A percentile compares a stretch with the other conserved stretches of the same genome.
phyloP scores from a whole-genome alignment of 306 rosid species.

The Prunus dulcis region DNA sequence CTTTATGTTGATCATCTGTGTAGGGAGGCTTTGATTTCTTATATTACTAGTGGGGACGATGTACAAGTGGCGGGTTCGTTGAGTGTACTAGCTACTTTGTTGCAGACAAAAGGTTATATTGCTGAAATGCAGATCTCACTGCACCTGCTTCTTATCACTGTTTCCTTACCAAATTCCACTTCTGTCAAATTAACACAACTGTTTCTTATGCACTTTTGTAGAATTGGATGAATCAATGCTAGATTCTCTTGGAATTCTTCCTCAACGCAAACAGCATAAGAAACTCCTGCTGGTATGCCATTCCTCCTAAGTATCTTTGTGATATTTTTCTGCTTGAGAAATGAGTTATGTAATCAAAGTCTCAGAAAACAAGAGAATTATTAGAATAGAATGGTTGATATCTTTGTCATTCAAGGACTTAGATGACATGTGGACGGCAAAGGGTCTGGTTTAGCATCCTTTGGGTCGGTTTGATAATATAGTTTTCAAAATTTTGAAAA shows the following conservation, averaged over 20 bases:
- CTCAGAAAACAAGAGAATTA: neutral
- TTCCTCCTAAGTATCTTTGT: conserved; percentile 2
- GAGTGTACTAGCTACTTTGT: conserved; percentile 65
- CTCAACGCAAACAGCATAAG: conserved; percentile 89
- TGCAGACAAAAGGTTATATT: conserved; percentile 87
- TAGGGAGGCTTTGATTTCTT: conserved; percentile 78
- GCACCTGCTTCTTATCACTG: conserved; percentile 14
- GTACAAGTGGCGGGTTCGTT: conserved; percentile 73
- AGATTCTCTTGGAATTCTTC: conserved; percentile 93
- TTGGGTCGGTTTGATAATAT: neutral
- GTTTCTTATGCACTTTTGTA: conserved; percentile 26
- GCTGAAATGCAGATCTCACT: conserved; percentile 21
- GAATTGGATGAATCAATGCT: conserved; percentile 91
- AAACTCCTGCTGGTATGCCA: conserved; percentile 72
- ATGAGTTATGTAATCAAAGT: neutral
- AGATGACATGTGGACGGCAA: neutral
- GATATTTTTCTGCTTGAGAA: neutral
- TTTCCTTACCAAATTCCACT: conserved; percentile 14
- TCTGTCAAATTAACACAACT: neutral
- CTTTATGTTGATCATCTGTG: conserved; percentile 23
- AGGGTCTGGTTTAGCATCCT: neutral
- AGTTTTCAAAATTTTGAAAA: neutral
- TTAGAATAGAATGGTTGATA: neutral
- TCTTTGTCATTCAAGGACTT: neutral
- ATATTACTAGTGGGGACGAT: conserved; percentile 66